Evolutionary conservation across 2,329 filamentous ascomycete species (phyloP).

Genomic region (Claviceps sp.): DNA sequence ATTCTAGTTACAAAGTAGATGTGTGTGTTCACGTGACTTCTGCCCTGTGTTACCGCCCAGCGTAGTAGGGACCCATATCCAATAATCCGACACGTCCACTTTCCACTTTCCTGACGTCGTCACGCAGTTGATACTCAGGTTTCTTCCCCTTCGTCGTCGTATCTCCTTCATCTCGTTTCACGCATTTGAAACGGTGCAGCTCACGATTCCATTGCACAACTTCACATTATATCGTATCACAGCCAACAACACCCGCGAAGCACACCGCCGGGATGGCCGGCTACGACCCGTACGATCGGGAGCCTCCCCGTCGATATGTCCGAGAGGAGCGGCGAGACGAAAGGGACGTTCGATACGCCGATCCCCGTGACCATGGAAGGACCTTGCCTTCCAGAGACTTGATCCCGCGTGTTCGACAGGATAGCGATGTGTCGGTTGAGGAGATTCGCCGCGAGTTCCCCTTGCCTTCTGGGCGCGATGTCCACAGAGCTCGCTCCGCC

Average conservation of each 20-base stretch:
- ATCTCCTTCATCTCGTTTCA: background rate
- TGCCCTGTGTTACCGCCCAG: too few species aligned
- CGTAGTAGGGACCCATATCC: too few species aligned
- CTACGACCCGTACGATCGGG: constrained; percentile 43
- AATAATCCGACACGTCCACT: too few species aligned
- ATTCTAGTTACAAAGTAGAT: too few species aligned
- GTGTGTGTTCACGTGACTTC: too few species aligned
- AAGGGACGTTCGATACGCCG: constrained; percentile 38
- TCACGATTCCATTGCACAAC: background rate
- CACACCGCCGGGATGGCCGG: constrained; percentile 20
- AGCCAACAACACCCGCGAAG: background rate
- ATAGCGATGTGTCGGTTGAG: constrained; percentile 64
- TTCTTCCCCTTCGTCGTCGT: background rate
- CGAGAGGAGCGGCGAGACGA: constrained; percentile 40
- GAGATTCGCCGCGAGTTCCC: constrained; percentile 78
- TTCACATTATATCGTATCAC: background rate
- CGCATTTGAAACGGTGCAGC: background rate
- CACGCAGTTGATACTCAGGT: background rate
- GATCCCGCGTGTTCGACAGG: constrained; percentile 49
- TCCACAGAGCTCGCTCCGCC: constrained; percentile 50
- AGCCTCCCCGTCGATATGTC: constrained; percentile 37
- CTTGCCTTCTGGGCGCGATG: constrained; percentile 43
- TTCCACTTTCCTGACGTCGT: background rate
- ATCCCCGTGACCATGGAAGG: constrained; percentile 36
- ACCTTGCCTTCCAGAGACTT: constrained; percentile 36